Conservation (phyloP, 2,329 filamentous ascomycete species). For the Pezicula neosporulosa region DNA sequence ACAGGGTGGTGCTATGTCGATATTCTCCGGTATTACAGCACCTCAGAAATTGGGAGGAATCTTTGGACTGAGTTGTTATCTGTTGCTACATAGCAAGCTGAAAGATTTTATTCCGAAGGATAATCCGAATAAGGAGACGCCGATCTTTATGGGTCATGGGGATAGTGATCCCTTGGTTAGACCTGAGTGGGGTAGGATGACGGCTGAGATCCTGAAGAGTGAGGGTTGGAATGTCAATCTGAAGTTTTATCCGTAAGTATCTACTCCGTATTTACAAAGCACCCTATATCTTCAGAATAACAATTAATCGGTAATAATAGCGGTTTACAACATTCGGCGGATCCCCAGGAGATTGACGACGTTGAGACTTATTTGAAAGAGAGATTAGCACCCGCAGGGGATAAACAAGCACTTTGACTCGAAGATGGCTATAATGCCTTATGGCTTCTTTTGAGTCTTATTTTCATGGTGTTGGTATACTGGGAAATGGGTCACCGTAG, state of each 20-base stretch:
- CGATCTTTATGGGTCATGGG: conserved; percentile 90
- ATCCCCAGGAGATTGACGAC: conserved; percentile 75
- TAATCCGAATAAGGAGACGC: conserved; percentile 68
- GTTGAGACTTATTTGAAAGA: conserved; percentile 59
- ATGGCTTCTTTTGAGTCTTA: background rate
- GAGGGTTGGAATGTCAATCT: conserved; percentile 73
- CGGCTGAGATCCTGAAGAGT: conserved; percentile 62
- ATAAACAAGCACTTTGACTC: conserved; percentile 25
- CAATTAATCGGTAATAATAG: conserved; percentile 33
- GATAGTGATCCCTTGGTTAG: conserved; percentile 70
- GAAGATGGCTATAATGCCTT: background rate
- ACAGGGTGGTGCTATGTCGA: conserved; percentile 82
- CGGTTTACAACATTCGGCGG: conserved; percentile 72
- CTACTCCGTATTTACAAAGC: too few relatives aligned
- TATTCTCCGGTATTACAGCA: conserved; percentile 74
- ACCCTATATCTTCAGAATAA: conserved; percentile 8
- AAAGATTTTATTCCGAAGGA: conserved; percentile 51
- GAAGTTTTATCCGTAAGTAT: conserved; percentile 66
- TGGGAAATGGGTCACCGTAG: background rate
- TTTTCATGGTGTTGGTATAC: background rate
- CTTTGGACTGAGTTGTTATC: conserved; percentile 78
- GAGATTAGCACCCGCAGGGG: conserved; percentile 40
- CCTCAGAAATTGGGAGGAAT: conserved; percentile 79
- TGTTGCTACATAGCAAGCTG: conserved; percentile 67
- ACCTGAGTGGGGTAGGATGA: conserved; percentile 64